Base-by-base conservation (phyloP, 352 stramenopile genomes). In the Globisporangium spinosum region DNA sequence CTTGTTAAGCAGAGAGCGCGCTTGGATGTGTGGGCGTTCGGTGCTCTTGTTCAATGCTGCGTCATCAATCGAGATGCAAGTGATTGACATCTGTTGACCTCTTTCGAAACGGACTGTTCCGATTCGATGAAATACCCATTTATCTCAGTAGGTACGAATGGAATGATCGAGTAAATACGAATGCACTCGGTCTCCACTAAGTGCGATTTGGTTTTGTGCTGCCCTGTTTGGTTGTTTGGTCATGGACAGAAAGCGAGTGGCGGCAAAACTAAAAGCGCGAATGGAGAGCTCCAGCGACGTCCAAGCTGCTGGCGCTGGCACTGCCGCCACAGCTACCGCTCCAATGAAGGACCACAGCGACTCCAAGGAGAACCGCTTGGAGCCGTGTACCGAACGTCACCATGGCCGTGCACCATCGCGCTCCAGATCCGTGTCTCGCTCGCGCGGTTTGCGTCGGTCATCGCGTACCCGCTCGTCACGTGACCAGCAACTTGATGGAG, bases 31-130 rank as follows among this genome's bases (percentile, higher is more conserved):
- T 38, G 32, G 12, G 32, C 32, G 2, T 58, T 17, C 17, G 22
- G 27, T 56, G n/a, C 9, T 45, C 15, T 34, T 10, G 59, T 57
- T 56, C 43, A 65, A 65, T 65, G 43, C 45, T 65, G 59, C 40
- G 59, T 53, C 45, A 65, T 17, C 40, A 32, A 27, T 57, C 5
- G 54, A 35, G n/a, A 23, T 27, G 38, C 38, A 47, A 47, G 38
- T 47, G 23, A 35, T 54, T 25, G 58, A 40, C 58, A 25, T 38
- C 17, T 17, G 25, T 13, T 15, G 29, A 43, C 2, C 35, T 43
- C 35, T 43, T 45, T 12, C 38, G 38, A 45, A 43, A 45, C 38
- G 38, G 38, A 45, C 38, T 45, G 38, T 45, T 54, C 15, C 15
- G 17, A 45, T 25, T 45, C 7, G 43, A 15, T 34, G 5, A 53